Base-by-base conservation (phyloP, 2,329 filamentous ascomycete genomes). In the Dactylellina haptotyla region DNA sequence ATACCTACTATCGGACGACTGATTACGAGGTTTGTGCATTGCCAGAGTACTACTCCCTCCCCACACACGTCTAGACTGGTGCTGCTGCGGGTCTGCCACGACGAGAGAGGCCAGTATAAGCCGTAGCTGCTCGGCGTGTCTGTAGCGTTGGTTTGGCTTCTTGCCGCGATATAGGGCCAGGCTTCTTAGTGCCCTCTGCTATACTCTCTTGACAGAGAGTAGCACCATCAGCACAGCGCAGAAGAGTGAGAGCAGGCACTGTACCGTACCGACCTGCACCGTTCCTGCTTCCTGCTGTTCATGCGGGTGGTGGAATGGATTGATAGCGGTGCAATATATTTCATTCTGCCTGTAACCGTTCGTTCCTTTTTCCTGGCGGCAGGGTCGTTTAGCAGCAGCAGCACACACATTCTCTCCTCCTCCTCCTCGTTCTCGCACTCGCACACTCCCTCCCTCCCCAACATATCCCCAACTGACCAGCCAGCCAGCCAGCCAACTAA, bases 401-500 rank as follows among this genome's bases (percentile, higher is more conserved):
- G 28, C 20, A 28, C 50, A 34, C 18, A 23, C 50, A 16, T 30
- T 57, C 18, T 41, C 25, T 12, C 53, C 1, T 57, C 30, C 20
- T 25, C 8, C 6, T 37, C 20, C 46, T 4, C 30, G 23, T 51
- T 58, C 63, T 53, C 20, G 1, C 41, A 37, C 37, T 26, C 45
- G 9, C 43, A 14, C 23, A 23, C 39, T 37, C 37, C 59, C 32
- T 61, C 61, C 67, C 77, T 77, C 46, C 76, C 59, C 51, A 26
- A 66, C 62, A 51, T 65, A 32, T 58, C 61, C 65, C 41, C 39
- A 41, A 18, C 26, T 56, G 26, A 16, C 32, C 6, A 14, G 32
- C 6, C 32, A 53, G 48, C 66, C 54, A 79, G 48, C 80, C 69
- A 69, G 76, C 72, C 80, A 34, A 34, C 14, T 34, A 34, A 34